These are phyloP conservation scores for Pseudogymnoascus sp. DNA, from an alignment of 2,329 filamentous ascomycete species.

Conservation along the genomic window DNA sequence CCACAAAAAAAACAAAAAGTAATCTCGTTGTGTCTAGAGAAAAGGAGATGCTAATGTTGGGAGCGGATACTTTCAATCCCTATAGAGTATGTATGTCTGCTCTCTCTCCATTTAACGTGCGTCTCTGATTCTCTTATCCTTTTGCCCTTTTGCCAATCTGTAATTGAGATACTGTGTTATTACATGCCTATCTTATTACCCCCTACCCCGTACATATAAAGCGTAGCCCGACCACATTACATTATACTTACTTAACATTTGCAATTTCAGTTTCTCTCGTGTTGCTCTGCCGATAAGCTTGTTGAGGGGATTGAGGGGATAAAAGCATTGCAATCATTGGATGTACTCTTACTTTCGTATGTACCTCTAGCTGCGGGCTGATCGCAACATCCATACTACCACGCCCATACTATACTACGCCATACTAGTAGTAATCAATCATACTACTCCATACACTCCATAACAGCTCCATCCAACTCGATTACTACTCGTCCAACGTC, in stretches of 20 bases:
- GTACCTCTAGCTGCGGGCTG: background rate
- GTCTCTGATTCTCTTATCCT: background rate
- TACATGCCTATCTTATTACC: too few species aligned
- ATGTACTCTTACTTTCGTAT: background rate
- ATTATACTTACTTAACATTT: background rate
- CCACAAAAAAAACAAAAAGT: background rate
- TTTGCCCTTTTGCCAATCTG: background rate
- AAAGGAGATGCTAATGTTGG: slow-evolving; percentile 3
- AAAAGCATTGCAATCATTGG: background rate
- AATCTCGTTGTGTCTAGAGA: background rate
- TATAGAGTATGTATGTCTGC: background rate
- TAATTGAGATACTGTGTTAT: background rate
- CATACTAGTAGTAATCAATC: background rate
- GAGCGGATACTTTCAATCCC: background rate
- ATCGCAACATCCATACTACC: background rate
- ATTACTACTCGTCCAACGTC: background rate
- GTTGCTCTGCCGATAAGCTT: slow-evolving; percentile 4
- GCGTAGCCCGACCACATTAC: too few species aligned
- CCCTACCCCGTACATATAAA: too few species aligned
- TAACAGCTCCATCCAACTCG: background rate
- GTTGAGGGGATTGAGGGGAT: background rate
- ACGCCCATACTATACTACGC: background rate
- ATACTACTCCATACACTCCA: too few species aligned
- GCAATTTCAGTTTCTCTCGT: background rate
- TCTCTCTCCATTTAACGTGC: background rate